Evolutionary conservation across 108 stramenopile genomes (phyloP).

Genomic region (Conticribra guillardii): DNA sequence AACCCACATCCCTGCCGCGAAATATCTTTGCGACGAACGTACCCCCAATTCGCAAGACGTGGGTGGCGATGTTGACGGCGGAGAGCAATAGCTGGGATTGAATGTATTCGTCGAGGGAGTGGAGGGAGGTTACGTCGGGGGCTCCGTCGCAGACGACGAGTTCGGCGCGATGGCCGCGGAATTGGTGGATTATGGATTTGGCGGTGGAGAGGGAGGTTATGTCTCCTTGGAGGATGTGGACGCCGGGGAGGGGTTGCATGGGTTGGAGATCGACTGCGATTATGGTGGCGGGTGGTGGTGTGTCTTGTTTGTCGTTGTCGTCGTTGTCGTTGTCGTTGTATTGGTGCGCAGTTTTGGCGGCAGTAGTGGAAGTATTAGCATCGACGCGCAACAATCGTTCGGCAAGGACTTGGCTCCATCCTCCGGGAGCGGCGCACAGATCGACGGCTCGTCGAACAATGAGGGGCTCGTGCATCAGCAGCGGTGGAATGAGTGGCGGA

Average conservation of each 20-base stretch:
- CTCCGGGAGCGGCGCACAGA: constrained; percentile 98
- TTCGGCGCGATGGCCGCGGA: constrained; percentile 86
- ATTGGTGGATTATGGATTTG: constrained; percentile 76
- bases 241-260: constrained; percentile 96
- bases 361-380: not conserved
- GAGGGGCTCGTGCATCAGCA: constrained; percentile 23
- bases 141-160: constrained; percentile 99
- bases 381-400: constrained; percentile 46
- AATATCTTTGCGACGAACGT: constrained; percentile 99
- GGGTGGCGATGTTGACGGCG: constrained; percentile 93
- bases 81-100: constrained; percentile 94
- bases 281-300: constrained; percentile 50
- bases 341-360: constrained; percentile 6
- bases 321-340: constrained; percentile 15
- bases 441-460: constrained; percentile 85
- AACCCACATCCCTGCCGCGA: constrained; percentile 89
- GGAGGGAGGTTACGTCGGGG: constrained; percentile 97
- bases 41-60: constrained; percentile 84
- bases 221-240: constrained; percentile 92
- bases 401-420: constrained; percentile 95
- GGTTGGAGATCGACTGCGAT: constrained; percentile 97
- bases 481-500: too few species aligned
- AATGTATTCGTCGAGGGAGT: constrained; percentile 94
- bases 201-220: constrained; percentile 92
- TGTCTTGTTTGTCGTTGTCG: constrained; percentile 6